Conservation (phyloP, 2,329 filamentous ascomycete genomes). For the Trichophyton simii region DNA sequence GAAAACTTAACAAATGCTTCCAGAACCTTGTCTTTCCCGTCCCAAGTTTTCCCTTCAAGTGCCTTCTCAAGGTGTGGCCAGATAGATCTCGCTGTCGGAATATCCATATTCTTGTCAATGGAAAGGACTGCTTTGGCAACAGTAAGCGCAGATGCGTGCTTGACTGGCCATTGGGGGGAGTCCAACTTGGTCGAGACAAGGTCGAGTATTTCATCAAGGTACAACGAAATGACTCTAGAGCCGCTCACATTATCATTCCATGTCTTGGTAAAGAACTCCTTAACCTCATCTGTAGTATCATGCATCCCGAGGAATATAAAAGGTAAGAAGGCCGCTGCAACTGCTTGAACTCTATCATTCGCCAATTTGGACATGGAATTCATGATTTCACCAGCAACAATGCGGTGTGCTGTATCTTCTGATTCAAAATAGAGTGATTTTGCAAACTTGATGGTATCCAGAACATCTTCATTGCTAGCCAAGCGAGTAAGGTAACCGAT, state of each 20-base stretch:
- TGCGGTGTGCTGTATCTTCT: conserved; percentile 62
- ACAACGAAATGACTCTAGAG: conserved; percentile 65
- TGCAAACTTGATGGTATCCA: conserved; percentile 43
- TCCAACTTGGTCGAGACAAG: conserved; percentile 58
- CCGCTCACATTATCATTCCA: conserved; percentile 90
- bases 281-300: conserved; percentile 68
- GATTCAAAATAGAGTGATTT: conserved; percentile 67
- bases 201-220: conserved; percentile 66
- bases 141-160: conserved; percentile 73
- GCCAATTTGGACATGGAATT: conserved; percentile 74
- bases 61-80: conserved; percentile 80
- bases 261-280: conserved; percentile 66
- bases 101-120: conserved; percentile 2
- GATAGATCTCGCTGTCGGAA: conserved; percentile 28
- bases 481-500: conserved; percentile 69
- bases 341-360: conserved; percentile 70
- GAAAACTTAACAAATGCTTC: conserved; percentile 68
- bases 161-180: conserved; percentile 76
- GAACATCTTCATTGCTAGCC: conserved; percentile 46
- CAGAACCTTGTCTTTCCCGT: conserved; percentile 77
- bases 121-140: conserved; percentile 54
- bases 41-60: conserved; percentile 78
- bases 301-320: conserved; percentile 82
- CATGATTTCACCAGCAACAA: conserved; percentile 71
- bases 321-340: conserved; percentile 64